Percentiles rank a stretch among this genome's conserved stretches.
Conservation (phyloP, 2,329 filamentous ascomycete genomes). For the Hypoxylon sp. region DNA sequence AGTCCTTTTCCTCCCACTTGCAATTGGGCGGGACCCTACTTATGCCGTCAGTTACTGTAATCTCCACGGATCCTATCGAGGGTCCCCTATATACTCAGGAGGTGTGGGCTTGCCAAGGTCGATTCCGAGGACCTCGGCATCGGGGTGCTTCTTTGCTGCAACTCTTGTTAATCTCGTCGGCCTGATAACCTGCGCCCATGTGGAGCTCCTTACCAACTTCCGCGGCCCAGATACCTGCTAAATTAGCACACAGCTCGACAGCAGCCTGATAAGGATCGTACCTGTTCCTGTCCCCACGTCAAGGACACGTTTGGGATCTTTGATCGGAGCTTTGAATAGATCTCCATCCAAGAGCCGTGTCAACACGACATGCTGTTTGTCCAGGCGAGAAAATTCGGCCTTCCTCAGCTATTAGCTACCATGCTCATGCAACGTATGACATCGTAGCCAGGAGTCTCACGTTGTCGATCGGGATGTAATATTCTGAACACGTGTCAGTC, state of each 20-base stretch:
- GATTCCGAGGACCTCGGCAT: constrained; percentile 13
- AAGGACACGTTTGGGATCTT: constrained; percentile 15
- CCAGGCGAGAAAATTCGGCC: constrained; percentile 16
- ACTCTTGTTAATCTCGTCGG: neutral
- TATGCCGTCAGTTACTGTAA: constrained; percentile 1
- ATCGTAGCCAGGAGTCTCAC: neutral
- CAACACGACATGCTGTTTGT: constrained; percentile 20
- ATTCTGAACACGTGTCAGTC: constrained; percentile 7
- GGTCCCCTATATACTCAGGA: constrained; percentile 1
- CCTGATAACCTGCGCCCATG: neutral
- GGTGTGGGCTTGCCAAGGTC: constrained; percentile 19
- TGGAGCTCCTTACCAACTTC: constrained; percentile 13
- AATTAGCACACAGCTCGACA: too few species aligned
- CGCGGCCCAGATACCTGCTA: constrained; percentile 17
- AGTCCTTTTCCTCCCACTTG: constrained; percentile 14
- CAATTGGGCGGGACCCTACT: constrained; percentile 10
- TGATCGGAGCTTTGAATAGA: constrained; percentile 14
- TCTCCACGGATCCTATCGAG: neutral
- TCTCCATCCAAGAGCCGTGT: constrained; percentile 11
- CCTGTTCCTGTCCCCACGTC: constrained; percentile 21
- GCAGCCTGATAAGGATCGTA: too few species aligned
- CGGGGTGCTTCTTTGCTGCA: constrained; percentile 10
- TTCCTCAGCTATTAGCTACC: neutral
- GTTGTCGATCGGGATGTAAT: constrained; percentile 20
- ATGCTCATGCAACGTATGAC: neutral